These are phyloP conservation scores for Penicillium angulare DNA, from an alignment of 495 filamentous ascomycete species.

Conservation along the genomic window DNA sequence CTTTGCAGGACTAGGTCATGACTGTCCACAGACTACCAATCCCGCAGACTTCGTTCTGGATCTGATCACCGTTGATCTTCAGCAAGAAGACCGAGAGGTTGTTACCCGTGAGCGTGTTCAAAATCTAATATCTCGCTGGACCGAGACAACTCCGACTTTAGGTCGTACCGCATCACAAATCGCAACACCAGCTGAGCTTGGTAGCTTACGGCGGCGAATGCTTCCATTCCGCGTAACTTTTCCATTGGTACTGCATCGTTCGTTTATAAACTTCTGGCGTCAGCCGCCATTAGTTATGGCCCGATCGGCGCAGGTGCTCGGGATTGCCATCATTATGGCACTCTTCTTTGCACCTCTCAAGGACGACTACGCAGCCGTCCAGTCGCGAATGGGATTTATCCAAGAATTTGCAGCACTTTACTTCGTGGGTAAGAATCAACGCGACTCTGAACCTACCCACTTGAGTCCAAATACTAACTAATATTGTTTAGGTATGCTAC, in stretches of 20 bases:
- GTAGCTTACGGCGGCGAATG: conserved; percentile 58
- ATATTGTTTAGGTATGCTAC: conserved; percentile 60
- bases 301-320: conserved; percentile 65
- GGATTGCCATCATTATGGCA: conserved; percentile 61
- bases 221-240: conserved; percentile 61
- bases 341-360: conserved; percentile 72
- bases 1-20: conserved; percentile 56
- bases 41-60: conserved; percentile 76
- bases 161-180: conserved; percentile 37
- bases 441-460: not conserved
- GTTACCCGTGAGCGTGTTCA: conserved; percentile 58
- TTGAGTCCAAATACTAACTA: not conserved
- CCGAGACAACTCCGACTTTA: conserved; percentile 24
- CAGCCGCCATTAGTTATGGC: conserved; percentile 63
- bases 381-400: conserved; percentile 68
- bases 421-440: conserved; percentile 61
- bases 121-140: conserved; percentile 48
- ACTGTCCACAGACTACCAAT: conserved; percentile 65
- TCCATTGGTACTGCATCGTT: conserved; percentile 61
- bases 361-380: conserved; percentile 63
- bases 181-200: conserved; percentile 67
- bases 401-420: conserved; percentile 70
- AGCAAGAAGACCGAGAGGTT: conserved; percentile 56
- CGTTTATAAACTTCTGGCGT: conserved; percentile 63
- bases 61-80: conserved; percentile 70